A percentile compares a stretch with the other conserved stretches of the same genome.
These are phyloP conservation scores for Mortierella sp. DNA, from an alignment of 371 early-diverging fungal genomes.

Conservation along the genomic window DNA sequence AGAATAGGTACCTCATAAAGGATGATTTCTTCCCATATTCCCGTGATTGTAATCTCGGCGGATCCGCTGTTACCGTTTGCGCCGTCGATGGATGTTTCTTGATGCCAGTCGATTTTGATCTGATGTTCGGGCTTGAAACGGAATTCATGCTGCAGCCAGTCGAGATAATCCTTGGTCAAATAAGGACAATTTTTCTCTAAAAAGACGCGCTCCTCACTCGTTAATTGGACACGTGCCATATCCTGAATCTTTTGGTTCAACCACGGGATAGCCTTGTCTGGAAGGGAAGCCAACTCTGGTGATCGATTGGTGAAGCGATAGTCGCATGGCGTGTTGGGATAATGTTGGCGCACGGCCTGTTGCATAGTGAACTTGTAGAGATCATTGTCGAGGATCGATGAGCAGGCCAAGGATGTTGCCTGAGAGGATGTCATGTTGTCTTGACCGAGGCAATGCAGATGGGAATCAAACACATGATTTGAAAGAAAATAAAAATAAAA, in stretches of 20 bases:
- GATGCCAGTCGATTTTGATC: conserved; percentile 60
- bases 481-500: neutral
- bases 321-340: conserved; percentile 71
- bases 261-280: conserved; percentile 28
- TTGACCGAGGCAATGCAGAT: neutral
- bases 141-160: conserved; percentile 66
- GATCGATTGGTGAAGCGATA: conserved; percentile 80
- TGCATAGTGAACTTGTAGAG: conserved; percentile 90
- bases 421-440: neutral
- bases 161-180: conserved; percentile 67
- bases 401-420: conserved; percentile 18
- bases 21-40: conserved; percentile 80
- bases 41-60: conserved; percentile 66
- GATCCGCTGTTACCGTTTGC: neutral
- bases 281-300: conserved; percentile 24
- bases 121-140: conserved; percentile 72
- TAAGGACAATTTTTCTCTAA: conserved; percentile 62
- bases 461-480: neutral
- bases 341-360: conserved; percentile 79
- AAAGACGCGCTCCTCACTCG: conserved; percentile 66
- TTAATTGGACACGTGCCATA: conserved; percentile 59
- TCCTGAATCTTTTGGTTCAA: conserved; percentile 21
- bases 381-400: conserved; percentile 80
- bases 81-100: neutral
- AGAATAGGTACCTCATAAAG: conserved; percentile 83